Evolutionary conservation across 768 basidiomycete species (phyloP).

Genomic region (Pleurotus tuber-regium): DNA sequence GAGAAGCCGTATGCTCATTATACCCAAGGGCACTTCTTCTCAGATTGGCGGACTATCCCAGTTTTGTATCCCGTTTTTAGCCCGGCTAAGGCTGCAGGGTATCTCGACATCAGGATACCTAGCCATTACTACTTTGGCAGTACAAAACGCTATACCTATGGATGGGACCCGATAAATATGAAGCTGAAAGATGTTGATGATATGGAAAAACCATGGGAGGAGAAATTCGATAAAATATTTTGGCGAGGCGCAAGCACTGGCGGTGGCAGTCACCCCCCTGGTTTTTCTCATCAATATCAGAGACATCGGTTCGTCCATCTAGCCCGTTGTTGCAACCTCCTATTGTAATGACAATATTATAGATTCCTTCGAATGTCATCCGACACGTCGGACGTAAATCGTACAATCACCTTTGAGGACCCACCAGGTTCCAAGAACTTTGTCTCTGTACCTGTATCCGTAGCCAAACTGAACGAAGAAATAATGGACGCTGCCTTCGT

Average conservation of each 20-base stretch:
- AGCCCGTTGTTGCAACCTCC: background rate
- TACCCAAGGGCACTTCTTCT: conserved; percentile 94
- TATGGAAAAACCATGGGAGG: conserved; percentile 87
- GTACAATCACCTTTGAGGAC: conserved; percentile 68
- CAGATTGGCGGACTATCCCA: conserved; percentile 89
- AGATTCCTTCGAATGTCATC: conserved; percentile 80
- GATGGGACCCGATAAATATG: conserved; percentile 78
- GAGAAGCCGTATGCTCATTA: conserved; percentile 77
- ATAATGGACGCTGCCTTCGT: conserved; percentile 90
- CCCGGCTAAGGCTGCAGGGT: conserved; percentile 84
- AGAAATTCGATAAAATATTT: conserved; percentile 84
- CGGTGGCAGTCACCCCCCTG: conserved; percentile 83
- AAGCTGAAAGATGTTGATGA: conserved; percentile 75
- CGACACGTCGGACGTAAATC: conserved; percentile 45
- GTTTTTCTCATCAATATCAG: conserved; percentile 81
- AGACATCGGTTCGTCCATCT: conserved; percentile 64
- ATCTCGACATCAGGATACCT: conserved; percentile 88
- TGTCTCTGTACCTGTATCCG: conserved; percentile 59
- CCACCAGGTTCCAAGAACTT: conserved; percentile 57
- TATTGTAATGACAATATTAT: conserved; percentile 22
- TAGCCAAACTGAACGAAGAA: conserved; percentile 63
- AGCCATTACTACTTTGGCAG: conserved; percentile 95
- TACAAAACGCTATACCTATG: conserved; percentile 82
- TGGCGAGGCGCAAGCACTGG: conserved; percentile 98
- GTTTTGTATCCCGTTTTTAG: conserved; percentile 93